Base-by-base conservation (phyloP, 768 basidiomycete species). In the Tubosaeta brunneosetosa region DNA sequence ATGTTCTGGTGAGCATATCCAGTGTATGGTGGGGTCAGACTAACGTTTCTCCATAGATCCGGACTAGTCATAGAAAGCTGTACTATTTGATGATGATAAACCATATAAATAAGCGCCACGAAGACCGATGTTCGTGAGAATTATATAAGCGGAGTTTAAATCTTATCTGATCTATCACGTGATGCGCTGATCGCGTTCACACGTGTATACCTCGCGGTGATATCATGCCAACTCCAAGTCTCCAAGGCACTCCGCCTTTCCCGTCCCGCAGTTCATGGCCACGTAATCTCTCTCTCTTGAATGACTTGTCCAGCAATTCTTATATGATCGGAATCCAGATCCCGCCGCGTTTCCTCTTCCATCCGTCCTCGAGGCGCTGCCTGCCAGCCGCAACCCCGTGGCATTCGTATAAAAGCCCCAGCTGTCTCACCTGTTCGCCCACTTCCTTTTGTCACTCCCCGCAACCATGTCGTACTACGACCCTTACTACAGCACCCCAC, bases 401-500 rank as follows among this genome's bases (percentile, higher is more conserved):
- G 56, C 46, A 52, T 50, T 37, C 26, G 40, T 71, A 69, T 68
- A 69, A 71, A 67, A 16, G 14, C 32, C 19, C 11, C n/a, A 4
- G 2, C 10, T 6, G 33, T 25, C 14, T 34, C 32, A 14, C 47
- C 19, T 19, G 25, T 33, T 29, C 19, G 57, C 61, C 26, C 26
- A 53, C 53, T 51, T 33, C 34, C 47, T 34, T 43, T 48, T 53
- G 51, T 47, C 50, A 34, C 42, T 40, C 53, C 49, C 49, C 51
- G 40, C 53, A 61, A 62, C 31, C 31, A 77, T 76, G 74, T 70
- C 74, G 4, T 76, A 77, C 65, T 76, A 76, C 68, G 74, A 76
- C 58, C 61, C 69, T 6, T 71, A 73, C 63, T 66, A 66, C 58
- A 49, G 56, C 37, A 56, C 65, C 14, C 61, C 67, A 47, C 58